Percentiles rank a stretch among this genome's conserved stretches.
phyloP scores from a whole-genome alignment of 208 protist species.

The Paratrypanosoma confusum region DNA sequence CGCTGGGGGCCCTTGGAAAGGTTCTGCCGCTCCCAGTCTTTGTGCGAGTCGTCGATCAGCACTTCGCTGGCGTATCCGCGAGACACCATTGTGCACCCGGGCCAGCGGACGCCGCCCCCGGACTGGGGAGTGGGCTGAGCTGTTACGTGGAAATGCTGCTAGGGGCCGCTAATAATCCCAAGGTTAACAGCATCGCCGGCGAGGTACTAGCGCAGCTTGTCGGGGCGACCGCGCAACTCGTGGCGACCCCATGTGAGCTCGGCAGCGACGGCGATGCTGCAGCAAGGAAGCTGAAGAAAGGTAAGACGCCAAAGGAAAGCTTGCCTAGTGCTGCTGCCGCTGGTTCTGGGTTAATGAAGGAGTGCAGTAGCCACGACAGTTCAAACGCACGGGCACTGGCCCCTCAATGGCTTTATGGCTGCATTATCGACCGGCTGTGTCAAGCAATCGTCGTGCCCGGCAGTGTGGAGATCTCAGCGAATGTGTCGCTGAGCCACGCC shows the following conservation, averaged over 20 bases:
- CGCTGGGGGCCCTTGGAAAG: conserved; percentile 49
- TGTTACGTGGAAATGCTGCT: conserved; percentile 43
- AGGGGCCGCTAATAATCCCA: conserved; percentile 57
- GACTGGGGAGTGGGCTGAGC: conserved; percentile 14
- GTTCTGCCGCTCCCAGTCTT: conserved; percentile 37
- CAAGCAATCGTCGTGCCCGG: conserved; percentile 33
- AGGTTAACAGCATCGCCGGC: conserved; percentile 67
- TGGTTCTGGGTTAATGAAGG: no score
- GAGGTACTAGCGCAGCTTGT: conserved; percentile 60
- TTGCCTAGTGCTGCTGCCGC: no score
- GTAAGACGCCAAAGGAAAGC: no score
- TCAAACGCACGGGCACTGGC: background rate
- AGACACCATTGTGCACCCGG: background rate
- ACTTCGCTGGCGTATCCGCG: conserved; percentile 15
- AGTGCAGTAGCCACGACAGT: background rate
- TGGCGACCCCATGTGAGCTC: no score
- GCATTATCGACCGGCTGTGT: conserved; percentile 43
- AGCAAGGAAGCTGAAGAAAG: no score
- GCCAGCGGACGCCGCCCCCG: background rate
- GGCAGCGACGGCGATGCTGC: no score
- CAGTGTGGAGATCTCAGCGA: conserved; percentile 28
- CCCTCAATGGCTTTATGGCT: conserved; percentile 15
- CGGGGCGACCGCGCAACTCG: no score
- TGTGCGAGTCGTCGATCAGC: conserved; percentile 18
- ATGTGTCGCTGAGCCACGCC: conserved; percentile 27